phyloP scores from a whole-genome alignment of 257 asterid species.

The Anisodus acutangulus region DNA sequence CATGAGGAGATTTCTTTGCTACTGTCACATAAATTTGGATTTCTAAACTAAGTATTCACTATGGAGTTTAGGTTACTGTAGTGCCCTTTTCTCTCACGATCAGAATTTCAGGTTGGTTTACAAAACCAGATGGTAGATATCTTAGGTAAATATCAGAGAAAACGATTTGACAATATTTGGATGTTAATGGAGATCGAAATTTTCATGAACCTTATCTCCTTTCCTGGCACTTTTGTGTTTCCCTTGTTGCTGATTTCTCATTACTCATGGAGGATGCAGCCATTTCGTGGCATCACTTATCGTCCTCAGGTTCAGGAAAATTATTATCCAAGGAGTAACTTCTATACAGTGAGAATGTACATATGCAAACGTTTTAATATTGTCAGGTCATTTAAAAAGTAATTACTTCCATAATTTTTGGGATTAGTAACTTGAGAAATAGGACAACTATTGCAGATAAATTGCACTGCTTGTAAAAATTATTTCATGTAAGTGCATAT shows the following conservation, averaged over 20 bases:
- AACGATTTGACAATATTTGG: neutral
- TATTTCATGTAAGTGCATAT: neutral
- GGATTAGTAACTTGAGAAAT: neutral
- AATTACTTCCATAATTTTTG: neutral
- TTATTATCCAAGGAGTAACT: neutral
- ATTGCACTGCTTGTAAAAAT: neutral
- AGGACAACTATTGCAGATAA: neutral
- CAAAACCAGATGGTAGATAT: conserved; percentile 7
- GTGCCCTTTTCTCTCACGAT: neutral
- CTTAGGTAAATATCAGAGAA: neutral
- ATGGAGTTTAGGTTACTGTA: neutral
- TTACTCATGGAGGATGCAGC: neutral
- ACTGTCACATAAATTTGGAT: neutral
- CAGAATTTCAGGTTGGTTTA: neutral
- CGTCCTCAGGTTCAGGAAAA: neutral
- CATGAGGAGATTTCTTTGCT: neutral
- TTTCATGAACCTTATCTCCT: neutral
- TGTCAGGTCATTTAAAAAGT: neutral
- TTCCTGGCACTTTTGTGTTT: neutral
- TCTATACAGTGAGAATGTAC: neutral
- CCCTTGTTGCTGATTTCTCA: neutral
- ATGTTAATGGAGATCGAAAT: neutral
- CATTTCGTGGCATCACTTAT: neutral
- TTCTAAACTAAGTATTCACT: neutral
- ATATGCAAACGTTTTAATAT: too few species aligned